Base-by-base conservation (phyloP, 176 grass and related monocot species). In the Rhynchospora breviuscula region DNA sequence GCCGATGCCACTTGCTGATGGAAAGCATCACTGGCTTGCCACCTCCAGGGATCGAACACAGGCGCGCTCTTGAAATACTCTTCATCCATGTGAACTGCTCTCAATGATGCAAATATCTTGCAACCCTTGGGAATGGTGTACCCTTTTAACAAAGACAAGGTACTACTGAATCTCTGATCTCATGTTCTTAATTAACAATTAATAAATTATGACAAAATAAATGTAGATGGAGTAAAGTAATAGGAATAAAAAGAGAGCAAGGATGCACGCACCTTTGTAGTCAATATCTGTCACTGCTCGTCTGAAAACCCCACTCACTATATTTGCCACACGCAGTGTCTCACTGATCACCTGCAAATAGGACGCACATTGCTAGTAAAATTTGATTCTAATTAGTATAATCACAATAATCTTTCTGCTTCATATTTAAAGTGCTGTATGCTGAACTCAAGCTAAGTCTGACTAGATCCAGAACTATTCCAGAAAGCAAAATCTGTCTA, bases 51-150 rank as follows among this genome's bases (percentile, higher is more conserved):
- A 75, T 99, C 78, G 54, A 99, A 99, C 4, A 83, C 87, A 23
- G 93, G 72, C 8, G 97, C 97, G 69, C 93, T 90, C 74, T 99
- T 90, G 7, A 91, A 99, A 78, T 96, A 88, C 57, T 92, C 88
- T 0, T 74, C 81, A 35, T 90, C 91, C 53, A 99, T 89, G 69
- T 99, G 97, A 69, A 99, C 97, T 11, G 93, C 93, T 71, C 97
- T 88, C 86, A 99, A 93, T 46, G 97, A 99, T 51, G 90, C 89
- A 83, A 99, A 99, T 63, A 96, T 88, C 51, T 96, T 99, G 88
- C 90, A 96, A 6, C 97, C 97, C 83, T 99, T 99, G 6, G 97
- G 97, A 88, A 99, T 99, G 0, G 84, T 92, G 67, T 99, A 92
- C 2, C 75, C 97, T 99, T 63, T 58, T 17, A 82, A 86, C 11